Evolutionary conservation across 495 filamentous ascomycete genomes (phyloP).

Genomic region (Cryomyces antarcticus): DNA sequence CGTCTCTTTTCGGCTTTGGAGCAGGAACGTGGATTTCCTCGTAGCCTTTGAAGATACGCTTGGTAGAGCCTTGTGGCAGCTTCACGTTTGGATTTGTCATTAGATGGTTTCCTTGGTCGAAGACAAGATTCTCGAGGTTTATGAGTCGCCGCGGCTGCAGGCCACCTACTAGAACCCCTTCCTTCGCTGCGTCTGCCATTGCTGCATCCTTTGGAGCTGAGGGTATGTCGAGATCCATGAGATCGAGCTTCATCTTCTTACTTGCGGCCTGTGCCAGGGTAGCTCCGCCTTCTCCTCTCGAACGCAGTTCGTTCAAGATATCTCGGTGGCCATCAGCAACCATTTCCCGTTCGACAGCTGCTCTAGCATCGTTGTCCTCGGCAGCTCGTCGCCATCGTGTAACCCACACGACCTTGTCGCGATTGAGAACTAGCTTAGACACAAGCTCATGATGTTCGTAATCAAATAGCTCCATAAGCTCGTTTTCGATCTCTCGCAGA

Average conservation of each 20-base stretch:
- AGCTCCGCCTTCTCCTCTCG: conserved; percentile 23
- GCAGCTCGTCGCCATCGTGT: conserved; percentile 69
- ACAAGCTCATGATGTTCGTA: conserved; percentile 92
- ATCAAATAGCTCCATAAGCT: conserved; percentile 93
- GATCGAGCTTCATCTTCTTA: conserved; percentile 65
- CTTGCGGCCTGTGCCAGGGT: conserved; percentile 30
- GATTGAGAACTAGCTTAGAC: conserved; percentile 75
- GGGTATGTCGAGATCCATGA: conserved; percentile 75
- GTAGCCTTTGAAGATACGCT: conserved; percentile 89
- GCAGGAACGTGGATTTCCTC: conserved; percentile 94
- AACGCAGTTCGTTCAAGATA: conserved; percentile 69
- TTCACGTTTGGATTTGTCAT: conserved; percentile 96
- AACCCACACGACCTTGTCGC: conserved; percentile 85
- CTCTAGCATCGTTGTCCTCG: conserved; percentile 58
- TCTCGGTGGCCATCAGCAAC: conserved; percentile 63
- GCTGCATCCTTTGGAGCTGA: conserved; percentile 22
- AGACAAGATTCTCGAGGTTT: conserved; percentile 88
- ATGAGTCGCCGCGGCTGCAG: conserved; percentile 71
- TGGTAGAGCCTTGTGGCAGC: conserved; percentile 86
- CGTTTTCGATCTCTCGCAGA: conserved; percentile 88
- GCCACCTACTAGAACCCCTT: conserved; percentile 58
- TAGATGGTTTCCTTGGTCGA: conserved; percentile 93
- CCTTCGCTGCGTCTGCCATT: conserved; percentile 29
- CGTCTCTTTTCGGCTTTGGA: conserved; percentile 63
- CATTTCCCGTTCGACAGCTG: conserved; percentile 74